phyloP scores from a whole-genome alignment of 177 flowering plant species.

The Vitis hybrid region DNA sequence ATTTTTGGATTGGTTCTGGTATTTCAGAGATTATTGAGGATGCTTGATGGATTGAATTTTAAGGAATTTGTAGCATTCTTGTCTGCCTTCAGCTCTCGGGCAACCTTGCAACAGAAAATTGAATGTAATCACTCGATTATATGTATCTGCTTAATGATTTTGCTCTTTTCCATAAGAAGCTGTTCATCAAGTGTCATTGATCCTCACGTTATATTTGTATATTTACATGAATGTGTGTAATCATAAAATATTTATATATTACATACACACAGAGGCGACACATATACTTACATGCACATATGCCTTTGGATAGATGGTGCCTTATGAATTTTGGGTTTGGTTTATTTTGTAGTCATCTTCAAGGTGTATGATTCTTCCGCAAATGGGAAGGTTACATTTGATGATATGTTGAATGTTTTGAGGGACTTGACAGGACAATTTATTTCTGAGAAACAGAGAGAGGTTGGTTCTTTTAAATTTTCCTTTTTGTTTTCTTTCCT shows the following conservation, averaged over 20 bases:
- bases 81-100: slow-evolving; percentile 41
- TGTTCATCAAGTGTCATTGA: no score
- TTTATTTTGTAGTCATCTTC: slow-evolving; percentile 40
- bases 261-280: no score
- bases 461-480: slow-evolving; percentile 28
- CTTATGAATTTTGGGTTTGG: slow-evolving; percentile 1
- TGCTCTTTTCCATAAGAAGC: not conserved
- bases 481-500: not conserved
- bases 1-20: not conserved
- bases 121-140: slow-evolving; percentile 28
- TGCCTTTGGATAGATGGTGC: not conserved
- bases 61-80: slow-evolving; percentile 47
- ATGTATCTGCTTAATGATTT: not conserved
- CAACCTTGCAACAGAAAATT: slow-evolving; percentile 42
- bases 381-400: slow-evolving; percentile 51
- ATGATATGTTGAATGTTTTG: slow-evolving; percentile 45
- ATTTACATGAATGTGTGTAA: not conserved
- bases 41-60: slow-evolving; percentile 42
- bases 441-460: slow-evolving; percentile 47
- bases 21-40: slow-evolving; percentile 35
- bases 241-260: not conserved
- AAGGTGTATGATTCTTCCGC: slow-evolving; percentile 51
- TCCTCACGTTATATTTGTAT: not conserved
- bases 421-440: slow-evolving; percentile 51
- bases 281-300: no score